Conservation (phyloP, 1,139 yeast species). For the Scheffersomyces cryptocercus region DNA sequence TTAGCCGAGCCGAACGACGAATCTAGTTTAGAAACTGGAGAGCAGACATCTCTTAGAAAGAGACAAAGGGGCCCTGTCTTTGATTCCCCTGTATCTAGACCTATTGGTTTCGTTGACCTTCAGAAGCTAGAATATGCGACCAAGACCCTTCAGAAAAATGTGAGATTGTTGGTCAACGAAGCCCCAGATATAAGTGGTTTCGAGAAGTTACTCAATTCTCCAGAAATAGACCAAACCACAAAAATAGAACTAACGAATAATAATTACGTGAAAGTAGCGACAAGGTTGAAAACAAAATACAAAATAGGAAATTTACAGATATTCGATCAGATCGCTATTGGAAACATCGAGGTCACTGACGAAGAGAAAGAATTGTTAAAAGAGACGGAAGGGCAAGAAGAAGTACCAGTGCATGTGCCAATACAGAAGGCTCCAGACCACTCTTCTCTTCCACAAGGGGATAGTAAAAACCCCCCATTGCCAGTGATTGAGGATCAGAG, state of each 20-base stretch:
- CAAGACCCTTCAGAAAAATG: conserved; percentile 49
- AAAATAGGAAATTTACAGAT: conserved; percentile 46
- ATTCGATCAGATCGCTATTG: conserved; percentile 47
- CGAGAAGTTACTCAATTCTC: conserved; percentile 25
- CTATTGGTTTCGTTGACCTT: conserved; percentile 38
- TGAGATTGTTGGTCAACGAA: conserved; percentile 50
- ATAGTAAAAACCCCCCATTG: conserved; percentile 50
- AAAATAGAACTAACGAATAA: conserved; percentile 54
- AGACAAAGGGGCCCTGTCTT: not conserved
- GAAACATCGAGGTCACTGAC: conserved; percentile 14
- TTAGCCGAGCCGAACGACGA: too few species aligned
- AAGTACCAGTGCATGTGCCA: not conserved
- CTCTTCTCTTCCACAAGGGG: conserved; percentile 5
- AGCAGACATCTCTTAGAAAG: too few species aligned
- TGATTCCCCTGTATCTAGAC: not conserved
- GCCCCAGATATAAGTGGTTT: conserved; percentile 54
- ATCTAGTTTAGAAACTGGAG: too few species aligned
- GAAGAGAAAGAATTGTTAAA: conserved; percentile 11
- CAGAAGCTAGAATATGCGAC: conserved; percentile 45
- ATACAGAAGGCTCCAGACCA: not conserved
- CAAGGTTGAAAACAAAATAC: conserved; percentile 57
- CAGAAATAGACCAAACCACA: conserved; percentile 35
- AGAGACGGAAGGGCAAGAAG: not conserved
- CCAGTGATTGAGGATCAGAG: conserved; percentile 66
- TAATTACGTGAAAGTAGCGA: conserved; percentile 57